Conservation (phyloP, 805 yeast species). For the Saccharomycopsis fermentans region DNA sequence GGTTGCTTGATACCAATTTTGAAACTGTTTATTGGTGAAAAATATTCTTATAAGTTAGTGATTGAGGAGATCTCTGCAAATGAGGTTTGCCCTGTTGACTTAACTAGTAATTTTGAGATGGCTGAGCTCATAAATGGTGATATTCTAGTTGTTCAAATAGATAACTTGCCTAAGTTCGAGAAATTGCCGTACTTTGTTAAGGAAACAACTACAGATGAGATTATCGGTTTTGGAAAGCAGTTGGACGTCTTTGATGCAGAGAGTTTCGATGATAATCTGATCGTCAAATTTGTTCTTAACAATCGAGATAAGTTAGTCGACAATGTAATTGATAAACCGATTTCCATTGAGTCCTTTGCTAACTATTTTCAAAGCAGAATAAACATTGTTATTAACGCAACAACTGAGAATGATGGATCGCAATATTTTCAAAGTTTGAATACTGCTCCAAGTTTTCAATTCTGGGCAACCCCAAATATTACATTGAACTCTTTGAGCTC, state of each 20-base stretch:
- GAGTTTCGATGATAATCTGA: neutral
- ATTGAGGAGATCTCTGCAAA: neutral
- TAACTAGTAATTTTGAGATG: constrained; percentile 36
- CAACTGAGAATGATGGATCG: constrained; percentile 23
- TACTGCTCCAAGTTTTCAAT: constrained; percentile 27
- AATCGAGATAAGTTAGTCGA: constrained; percentile 16
- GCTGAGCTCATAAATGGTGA: constrained; percentile 62
- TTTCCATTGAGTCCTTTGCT: constrained; percentile 33
- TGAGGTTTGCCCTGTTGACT: constrained; percentile 33
- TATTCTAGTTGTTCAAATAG: constrained; percentile 33
- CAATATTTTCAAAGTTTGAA: constrained; percentile 18
- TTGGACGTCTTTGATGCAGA: neutral
- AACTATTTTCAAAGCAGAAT: constrained; percentile 48
- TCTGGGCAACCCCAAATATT: constrained; percentile 62
- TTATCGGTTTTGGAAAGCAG: neutral
- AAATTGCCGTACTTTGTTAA: constrained; percentile 3
- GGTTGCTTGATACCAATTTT: constrained; percentile 33
- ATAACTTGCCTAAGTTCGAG: constrained; percentile 19
- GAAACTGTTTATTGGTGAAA: constrained; percentile 32
- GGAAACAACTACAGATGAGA: neutral
- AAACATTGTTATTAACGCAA: constrained; percentile 43
- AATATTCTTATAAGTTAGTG: constrained; percentile 6
- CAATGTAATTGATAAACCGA: constrained; percentile 5
- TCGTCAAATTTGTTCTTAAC: constrained; percentile 3
- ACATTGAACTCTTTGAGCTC: constrained; percentile 49